Evolutionary conservation across 129 eudicot species (phyloP).

Genomic region (Centella asiatica): DNA sequence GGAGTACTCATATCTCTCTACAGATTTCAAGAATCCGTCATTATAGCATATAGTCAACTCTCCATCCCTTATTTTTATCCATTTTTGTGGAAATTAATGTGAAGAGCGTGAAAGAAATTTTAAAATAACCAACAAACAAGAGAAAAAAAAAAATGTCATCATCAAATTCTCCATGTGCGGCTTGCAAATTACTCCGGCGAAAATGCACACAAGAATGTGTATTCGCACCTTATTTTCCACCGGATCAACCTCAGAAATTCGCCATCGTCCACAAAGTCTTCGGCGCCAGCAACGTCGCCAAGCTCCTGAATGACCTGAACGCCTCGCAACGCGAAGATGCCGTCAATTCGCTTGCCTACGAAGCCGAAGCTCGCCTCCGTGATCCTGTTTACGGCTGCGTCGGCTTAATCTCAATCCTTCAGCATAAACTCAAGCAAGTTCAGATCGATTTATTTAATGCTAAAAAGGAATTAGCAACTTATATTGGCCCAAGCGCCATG

Average conservation of each 20-base stretch:
- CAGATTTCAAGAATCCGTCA: background rate
- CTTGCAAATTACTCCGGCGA: slow-evolving; percentile 75
- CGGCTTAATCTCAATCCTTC: slow-evolving; percentile 60
- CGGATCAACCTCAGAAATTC: slow-evolving; percentile 71
- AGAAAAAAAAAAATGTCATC: slow-evolving; percentile 37
- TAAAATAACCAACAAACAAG: too few species aligned
- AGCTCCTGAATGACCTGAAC: slow-evolving; percentile 56
- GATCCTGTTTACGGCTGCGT: slow-evolving; percentile 90
- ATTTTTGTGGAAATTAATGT: slow-evolving; percentile 11
- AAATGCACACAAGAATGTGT: slow-evolving; percentile 81
- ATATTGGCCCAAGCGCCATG: slow-evolving; percentile 62
- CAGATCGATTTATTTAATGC: slow-evolving; percentile 46
- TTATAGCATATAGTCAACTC: background rate
- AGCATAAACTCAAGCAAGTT: slow-evolving; percentile 54
- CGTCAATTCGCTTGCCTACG: slow-evolving; percentile 65
- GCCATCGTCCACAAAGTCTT: slow-evolving; percentile 73
- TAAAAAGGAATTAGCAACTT: slow-evolving; percentile 48
- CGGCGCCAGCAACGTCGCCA: slow-evolving; percentile 78
- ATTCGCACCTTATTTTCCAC: slow-evolving; percentile 77
- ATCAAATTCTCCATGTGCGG: slow-evolving; percentile 77
- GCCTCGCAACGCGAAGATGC: slow-evolving; percentile 66
- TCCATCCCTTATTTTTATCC: background rate
- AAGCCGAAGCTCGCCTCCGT: slow-evolving; percentile 66
- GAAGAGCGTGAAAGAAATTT: slow-evolving; percentile 25
- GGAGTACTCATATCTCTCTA: background rate